Base-by-base conservation (phyloP, 495 filamentous ascomycete genomes). In the Neurospora sp. region DNA sequence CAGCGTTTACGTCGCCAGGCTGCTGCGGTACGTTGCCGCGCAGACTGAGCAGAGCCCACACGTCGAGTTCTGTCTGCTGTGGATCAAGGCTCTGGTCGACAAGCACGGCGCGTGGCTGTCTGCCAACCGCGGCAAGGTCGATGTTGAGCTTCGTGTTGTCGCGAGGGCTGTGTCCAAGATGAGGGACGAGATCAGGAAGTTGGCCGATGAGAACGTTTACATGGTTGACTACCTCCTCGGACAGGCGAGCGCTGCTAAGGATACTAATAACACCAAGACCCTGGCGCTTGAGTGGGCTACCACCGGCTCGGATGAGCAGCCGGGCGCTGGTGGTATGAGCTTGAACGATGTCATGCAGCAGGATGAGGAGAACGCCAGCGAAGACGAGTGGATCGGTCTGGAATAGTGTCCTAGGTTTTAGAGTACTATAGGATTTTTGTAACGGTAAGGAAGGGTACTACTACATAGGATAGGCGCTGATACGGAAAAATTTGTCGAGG, bases 21-120 rank as follows among this genome's bases (percentile, higher is more conserved):
- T 98, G 18, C 83, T 99, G 60, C 89, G 93, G 60, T 96, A 95
- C 73, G 90, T 98, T n/a, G 93, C 93, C 5, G 85, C 90, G 62
- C 92, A 93, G 74, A 91, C 91, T n/a, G 95, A 97, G 76, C 91
- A 96, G 75, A 93, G 89, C 1, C 95, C 95, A 2, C 94, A 97
- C 84, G 85, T 99, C 23, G 96, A 99, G 81, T 96, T 97, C 82
- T 95, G 95, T 79, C 83, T 99, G 72, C 80, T 94, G 16, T 99
- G 96, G 96, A 90, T 98, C 75, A 92, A 95, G 80, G 88, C 91
- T n/a, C 80, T 98, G 39, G 84, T 98, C 74, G 90, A 90, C 75
- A 88, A 85, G 74, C 96, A 97, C 80, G 96, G 96, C 39, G 85
- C 90, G 23, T 93, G 91, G 85, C 83, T 98, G 77, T 91, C 92